phyloP scores from a whole-genome alignment of 495 filamentous ascomycete species.

The Neurospora tetrasperma region DNA sequence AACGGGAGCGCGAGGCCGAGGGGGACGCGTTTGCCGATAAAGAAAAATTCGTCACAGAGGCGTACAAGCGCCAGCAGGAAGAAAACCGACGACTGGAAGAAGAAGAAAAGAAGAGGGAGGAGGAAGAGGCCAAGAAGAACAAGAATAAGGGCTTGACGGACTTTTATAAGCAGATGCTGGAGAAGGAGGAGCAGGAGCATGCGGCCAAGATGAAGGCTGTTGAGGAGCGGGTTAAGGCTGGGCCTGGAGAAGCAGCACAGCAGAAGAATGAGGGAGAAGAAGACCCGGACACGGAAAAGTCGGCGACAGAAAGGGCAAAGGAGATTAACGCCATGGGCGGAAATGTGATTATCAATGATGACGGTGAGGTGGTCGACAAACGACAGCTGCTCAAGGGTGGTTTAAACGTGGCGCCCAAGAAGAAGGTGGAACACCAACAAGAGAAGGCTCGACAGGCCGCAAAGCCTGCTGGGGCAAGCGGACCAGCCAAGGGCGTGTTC shows the following conservation, averaged over 20 bases:
- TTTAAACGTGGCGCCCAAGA: constrained; percentile 65
- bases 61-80: constrained; percentile 88
- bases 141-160: constrained; percentile 69
- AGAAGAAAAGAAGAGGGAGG: constrained; percentile 65
- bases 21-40: constrained; percentile 92
- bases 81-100: constrained; percentile 69
- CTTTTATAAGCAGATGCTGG: constrained; percentile 77
- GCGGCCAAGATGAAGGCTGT: constrained; percentile 55
- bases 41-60: constrained; percentile 93
- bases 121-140: constrained; percentile 55
- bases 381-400: constrained; percentile 80
- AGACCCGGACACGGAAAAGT: constrained; percentile 41
- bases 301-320: constrained; percentile 58
- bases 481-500: constrained; percentile 34
- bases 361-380: constrained; percentile 91
- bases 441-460: constrained; percentile 26
- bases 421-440: constrained; percentile 28
- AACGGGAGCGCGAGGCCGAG: constrained; percentile 82
- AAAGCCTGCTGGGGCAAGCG: constrained; percentile 20
- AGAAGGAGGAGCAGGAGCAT: constrained; percentile 67
- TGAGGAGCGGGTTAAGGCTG: constrained; percentile 52
- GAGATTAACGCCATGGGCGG: constrained; percentile 65
- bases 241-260: constrained; percentile 19
- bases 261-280: constrained; percentile 17
- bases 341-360: constrained; percentile 73